phyloP scores from a whole-genome alignment of 805 yeast species.

The Yamadazyma olivae region DNA sequence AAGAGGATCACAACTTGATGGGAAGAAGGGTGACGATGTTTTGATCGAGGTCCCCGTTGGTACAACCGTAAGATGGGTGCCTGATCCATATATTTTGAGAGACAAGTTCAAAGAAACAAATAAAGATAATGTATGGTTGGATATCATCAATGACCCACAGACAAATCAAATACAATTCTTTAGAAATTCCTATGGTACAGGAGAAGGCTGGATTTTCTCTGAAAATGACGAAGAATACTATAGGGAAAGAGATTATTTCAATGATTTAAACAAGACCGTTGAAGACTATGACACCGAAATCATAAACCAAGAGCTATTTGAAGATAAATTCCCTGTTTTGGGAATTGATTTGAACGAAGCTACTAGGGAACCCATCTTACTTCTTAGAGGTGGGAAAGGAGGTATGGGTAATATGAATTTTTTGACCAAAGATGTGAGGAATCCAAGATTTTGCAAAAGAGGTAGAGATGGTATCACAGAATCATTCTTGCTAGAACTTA shows the following conservation, averaged over 20 bases:
- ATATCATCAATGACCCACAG: slow-evolving; percentile 3
- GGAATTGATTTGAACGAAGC: slow-evolving; percentile 73
- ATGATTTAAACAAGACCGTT: slow-evolving; percentile 60
- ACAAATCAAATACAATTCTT: slow-evolving; percentile 44
- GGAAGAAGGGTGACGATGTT: slow-evolving; percentile 77
- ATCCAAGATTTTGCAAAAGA: slow-evolving; percentile 81
- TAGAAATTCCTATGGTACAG: slow-evolving; percentile 61
- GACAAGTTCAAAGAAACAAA: slow-evolving; percentile 17
- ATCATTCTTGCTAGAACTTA: slow-evolving; percentile 75
- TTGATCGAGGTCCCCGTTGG: slow-evolving; percentile 89
- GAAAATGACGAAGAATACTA: slow-evolving; percentile 75
- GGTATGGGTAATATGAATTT: slow-evolving; percentile 98
- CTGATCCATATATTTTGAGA: slow-evolving; percentile 57
- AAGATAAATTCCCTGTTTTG: slow-evolving; percentile 73
- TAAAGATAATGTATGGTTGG: slow-evolving; percentile 9
- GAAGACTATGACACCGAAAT: slow-evolving; percentile 59
- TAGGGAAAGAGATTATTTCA: slow-evolving; percentile 62
- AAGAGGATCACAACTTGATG: slow-evolving; percentile 74
- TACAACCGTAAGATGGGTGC: slow-evolving; percentile 81
- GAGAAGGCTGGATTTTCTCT: slow-evolving; percentile 87
- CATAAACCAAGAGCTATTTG: slow-evolving; percentile 52
- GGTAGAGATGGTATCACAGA: slow-evolving; percentile 73
- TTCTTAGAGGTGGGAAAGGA: slow-evolving; percentile 85
- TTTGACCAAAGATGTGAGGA: slow-evolving; percentile 74
- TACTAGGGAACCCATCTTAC: slow-evolving; percentile 61